phyloP scores from a whole-genome alignment of 257 asterid genomes.

The Catharanthus roseus region DNA sequence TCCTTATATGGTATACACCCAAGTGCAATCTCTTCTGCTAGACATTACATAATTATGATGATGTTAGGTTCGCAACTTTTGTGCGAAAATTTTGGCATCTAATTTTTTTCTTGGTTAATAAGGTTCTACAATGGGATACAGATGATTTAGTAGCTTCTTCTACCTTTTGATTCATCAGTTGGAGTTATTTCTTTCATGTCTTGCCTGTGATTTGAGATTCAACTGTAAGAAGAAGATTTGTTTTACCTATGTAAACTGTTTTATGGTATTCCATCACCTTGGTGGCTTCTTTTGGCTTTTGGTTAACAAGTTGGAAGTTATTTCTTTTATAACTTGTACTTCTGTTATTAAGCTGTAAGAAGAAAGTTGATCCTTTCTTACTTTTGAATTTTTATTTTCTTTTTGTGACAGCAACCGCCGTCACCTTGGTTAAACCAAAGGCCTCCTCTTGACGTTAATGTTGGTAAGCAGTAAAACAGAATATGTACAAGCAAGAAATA shows the following conservation, averaged over 20 bases:
- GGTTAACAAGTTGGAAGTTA: background rate
- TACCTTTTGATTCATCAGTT: background rate
- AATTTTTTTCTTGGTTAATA: background rate
- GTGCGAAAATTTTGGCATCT: background rate
- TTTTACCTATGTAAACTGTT: constrained; percentile 13
- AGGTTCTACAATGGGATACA: background rate
- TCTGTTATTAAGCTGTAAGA: background rate
- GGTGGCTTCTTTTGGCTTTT: background rate
- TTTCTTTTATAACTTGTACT: background rate
- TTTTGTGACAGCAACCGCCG: constrained; percentile 72
- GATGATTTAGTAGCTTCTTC: background rate
- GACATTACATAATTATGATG: background rate
- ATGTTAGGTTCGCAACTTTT: background rate
- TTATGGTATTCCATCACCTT: constrained; percentile 63
- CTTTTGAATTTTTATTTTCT: constrained; percentile 15
- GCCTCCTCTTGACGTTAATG: constrained; percentile 91
- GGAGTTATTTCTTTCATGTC: background rate
- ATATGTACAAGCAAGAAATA: background rate
- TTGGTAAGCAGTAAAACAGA: constrained; percentile 51
- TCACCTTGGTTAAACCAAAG: constrained; percentile 78
- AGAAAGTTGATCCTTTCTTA: constrained; percentile 6
- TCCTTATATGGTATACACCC: constrained; percentile 59
- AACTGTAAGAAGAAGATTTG: background rate
- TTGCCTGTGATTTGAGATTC: background rate
- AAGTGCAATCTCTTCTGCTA: background rate